Base-by-base conservation (phyloP, 2,329 filamentous ascomycete species). In the Lithohypha guttulata region DNA sequence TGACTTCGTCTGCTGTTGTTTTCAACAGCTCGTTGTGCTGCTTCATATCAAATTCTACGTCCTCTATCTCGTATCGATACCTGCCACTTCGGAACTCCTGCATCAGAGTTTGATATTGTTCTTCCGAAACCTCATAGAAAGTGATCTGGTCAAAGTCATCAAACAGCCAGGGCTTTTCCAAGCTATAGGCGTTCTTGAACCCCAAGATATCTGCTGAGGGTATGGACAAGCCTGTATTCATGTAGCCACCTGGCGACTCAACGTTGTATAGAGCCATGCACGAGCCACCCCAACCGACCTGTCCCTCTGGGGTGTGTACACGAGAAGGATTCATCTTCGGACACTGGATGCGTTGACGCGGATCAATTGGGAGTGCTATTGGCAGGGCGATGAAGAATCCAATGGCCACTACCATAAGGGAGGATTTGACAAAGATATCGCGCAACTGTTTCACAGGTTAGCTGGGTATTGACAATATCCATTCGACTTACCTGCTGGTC, bases 261-360 rank as follows among this genome's bases (percentile, higher is more conserved):
- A 73, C 70, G 3, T 69, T 70, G 43, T 75, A 75, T 9, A 75
- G 60, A 27, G 60, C 59, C 56, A 72, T 68, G 52, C 70, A 73
- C 2, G 59, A 64, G 3, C 72, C 72, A 6, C 70, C 72, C 70
- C 69, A 74, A 1, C 63, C 65, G 0, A 74, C 65, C 0, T 68
- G 70, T 2, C 72, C 72, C 41, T 68, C 71, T 0, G 71, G 72
- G 0, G 72, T 75, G 51, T 69, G 73, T 1, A 73, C 67, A 10
- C 71, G 63, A 10, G 63, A 68, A 0, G 72, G 72, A 40, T 75
- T 76, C 55, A 68, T 66, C 52, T 76, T 75, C 0, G 71, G 71
- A 20, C 63, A 68, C 4, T 62, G 64, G 51, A 75, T 64, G 8
- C 70, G 61, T 27, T 72, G 63, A 0, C 71, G 63, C 2, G 71